phyloP scores from a whole-genome alignment of 805 yeast genomes.

The Saccharomyces jurei region DNA sequence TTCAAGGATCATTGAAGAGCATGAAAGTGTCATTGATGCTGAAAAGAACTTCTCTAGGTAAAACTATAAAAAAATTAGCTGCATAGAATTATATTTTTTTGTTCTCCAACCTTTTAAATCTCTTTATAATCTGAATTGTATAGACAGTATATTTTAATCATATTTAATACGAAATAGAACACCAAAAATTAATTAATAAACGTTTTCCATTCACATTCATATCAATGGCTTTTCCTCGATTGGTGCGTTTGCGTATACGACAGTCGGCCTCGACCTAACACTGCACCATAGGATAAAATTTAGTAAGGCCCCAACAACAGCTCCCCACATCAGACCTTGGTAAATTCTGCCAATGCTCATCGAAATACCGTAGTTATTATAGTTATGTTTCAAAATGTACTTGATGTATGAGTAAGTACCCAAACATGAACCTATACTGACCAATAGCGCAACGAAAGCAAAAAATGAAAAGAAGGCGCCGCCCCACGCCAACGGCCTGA shows the following conservation, averaged over 20 bases:
- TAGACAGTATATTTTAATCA: background rate
- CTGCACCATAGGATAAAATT: conserved; percentile 35
- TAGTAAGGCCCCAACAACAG: conserved; percentile 41
- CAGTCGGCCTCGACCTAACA: conserved; percentile 14
- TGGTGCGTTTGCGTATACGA: conserved; percentile 10
- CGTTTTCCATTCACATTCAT: background rate
- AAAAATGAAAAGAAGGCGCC: conserved; percentile 39
- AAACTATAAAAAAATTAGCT: background rate
- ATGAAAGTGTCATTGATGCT: background rate
- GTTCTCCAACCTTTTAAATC: background rate
- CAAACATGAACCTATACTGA: conserved; percentile 52
- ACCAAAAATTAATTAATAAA: conserved; percentile 1
- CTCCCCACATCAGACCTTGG: conserved; percentile 59
- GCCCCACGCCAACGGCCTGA: conserved; percentile 40
- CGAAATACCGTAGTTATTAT: conserved; percentile 43
- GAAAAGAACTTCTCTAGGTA: background rate
- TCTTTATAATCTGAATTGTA: background rate
- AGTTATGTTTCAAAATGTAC: conserved; percentile 43
- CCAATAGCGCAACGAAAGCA: conserved; percentile 32
- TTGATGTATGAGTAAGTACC: conserved; percentile 48
- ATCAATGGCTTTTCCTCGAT: conserved; percentile 17
- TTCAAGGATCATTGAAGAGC: conserved; percentile 1
- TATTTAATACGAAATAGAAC: conserved; percentile 1
- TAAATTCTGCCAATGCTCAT: conserved; percentile 44
- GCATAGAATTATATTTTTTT: too few relatives aligned